Percentiles rank a stretch among this genome's conserved stretches.
Evolutionary conservation across 768 basidiomycete genomes (phyloP).

Genomic region (Boletus bicolor): DNA sequence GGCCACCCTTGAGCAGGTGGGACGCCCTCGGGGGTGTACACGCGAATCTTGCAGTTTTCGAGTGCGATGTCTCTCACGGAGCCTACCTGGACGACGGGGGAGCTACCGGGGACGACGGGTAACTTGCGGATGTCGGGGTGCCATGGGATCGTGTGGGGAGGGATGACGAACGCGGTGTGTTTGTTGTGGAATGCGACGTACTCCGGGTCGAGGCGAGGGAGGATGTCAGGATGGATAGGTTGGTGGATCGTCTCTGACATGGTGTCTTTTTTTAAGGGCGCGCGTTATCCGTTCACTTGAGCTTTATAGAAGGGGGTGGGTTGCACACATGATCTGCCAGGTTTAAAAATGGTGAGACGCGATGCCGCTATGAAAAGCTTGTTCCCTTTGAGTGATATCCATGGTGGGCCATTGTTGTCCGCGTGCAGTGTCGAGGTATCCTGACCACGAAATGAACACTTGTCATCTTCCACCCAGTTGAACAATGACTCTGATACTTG

Average conservation of each 20-base stretch:
- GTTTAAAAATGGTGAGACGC: not conserved
- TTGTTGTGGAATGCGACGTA: conserved; percentile 59
- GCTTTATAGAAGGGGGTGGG: not conserved
- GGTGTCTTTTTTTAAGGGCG: not conserved
- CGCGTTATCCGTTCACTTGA: not conserved
- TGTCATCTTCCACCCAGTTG: not conserved
- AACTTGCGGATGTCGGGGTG: conserved; percentile 49
- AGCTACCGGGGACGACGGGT: conserved; percentile 52
- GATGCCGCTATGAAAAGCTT: not conserved
- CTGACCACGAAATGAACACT: not conserved
- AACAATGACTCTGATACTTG: not conserved
- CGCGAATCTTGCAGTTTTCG: conserved; percentile 51
- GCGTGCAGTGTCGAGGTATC: not conserved
- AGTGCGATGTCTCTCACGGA: conserved; percentile 48
- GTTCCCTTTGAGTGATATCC: not conserved
- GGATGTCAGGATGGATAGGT: conserved; percentile 59
- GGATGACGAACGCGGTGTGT: conserved; percentile 40
- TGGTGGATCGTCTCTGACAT: conserved; percentile 31
- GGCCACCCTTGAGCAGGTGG: conserved; percentile 60
- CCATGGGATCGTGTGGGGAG: conserved; percentile 60
- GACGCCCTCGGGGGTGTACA: conserved; percentile 56
- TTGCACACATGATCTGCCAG: conserved; percentile 10
- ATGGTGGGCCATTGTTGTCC: not conserved
- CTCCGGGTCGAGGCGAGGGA: conserved; percentile 56
- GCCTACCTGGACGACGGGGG: conserved; percentile 54